Percentiles rank a stretch among this genome's conserved stretches.
Conservation (phyloP, 345 rosid genomes). For the Limnanthes douglasii region DNA sequence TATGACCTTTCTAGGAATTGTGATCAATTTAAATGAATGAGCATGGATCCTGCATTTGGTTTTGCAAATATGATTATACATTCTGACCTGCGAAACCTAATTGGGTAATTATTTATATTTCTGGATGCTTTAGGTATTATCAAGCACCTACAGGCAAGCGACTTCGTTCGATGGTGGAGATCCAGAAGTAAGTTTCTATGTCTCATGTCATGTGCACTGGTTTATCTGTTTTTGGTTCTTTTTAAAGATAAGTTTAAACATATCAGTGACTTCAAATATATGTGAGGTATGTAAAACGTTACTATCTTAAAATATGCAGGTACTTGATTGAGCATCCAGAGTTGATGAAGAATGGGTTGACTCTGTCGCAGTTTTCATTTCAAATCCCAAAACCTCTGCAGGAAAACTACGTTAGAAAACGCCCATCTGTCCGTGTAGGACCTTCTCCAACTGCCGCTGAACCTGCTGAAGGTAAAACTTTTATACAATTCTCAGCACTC, state of each 20-base stretch:
- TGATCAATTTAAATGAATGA: too few species aligned
- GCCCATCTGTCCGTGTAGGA: conserved; percentile 16
- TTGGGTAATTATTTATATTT: neutral
- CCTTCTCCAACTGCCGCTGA: conserved; percentile 18
- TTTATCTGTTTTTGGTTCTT: too few species aligned
- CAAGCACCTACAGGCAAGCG: conserved; percentile 80
- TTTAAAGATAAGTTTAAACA: too few species aligned
- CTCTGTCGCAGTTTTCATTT: conserved; percentile 50
- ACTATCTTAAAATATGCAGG: conserved; percentile 25
- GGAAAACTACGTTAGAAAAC: conserved; percentile 53
- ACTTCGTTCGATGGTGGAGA: conserved; percentile 73
- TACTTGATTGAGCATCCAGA: conserved; percentile 47
- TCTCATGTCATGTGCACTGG: too few species aligned
- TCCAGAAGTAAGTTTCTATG: conserved; percentile 46
- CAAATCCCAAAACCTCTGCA: conserved; percentile 62
- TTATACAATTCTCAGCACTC: too few species aligned
- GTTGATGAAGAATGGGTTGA: conserved; percentile 24
- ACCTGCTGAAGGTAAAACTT: conserved; percentile 38
- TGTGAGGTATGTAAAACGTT: too few species aligned
- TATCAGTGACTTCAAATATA: too few species aligned
- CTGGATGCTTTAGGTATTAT: conserved; percentile 45
- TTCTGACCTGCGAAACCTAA: too few species aligned
- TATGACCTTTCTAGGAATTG: too few species aligned
- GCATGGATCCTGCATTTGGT: too few species aligned
- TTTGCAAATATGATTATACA: too few species aligned